These are phyloP conservation scores for Coemansia sp. DNA, from an alignment of 192 early-diverging fungal genomes.

Conservation along the genomic window DNA sequence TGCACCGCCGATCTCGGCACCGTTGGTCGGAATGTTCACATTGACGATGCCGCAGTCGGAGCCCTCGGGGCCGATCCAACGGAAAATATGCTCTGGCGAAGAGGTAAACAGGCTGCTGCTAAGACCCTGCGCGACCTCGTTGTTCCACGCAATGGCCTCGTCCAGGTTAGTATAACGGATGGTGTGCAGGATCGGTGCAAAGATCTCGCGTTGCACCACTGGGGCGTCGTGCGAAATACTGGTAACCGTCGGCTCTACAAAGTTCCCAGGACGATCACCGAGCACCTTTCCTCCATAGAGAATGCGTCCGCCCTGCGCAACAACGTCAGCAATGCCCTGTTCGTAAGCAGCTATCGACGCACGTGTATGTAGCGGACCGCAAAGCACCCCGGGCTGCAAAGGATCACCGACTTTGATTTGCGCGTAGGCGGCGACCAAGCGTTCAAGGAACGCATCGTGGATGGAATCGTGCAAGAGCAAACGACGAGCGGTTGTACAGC, in stretches of 20 bases:
- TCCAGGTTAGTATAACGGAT: conserved; percentile 77
- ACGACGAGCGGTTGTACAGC: conserved; percentile 92
- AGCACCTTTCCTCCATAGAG: conserved; percentile 83
- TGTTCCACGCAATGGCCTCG: conserved; percentile 88
- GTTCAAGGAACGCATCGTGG: conserved; percentile 79
- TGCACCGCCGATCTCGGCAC: conserved; percentile 96
- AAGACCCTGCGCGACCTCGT: conserved; percentile 86
- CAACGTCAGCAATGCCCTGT: conserved; percentile 75
- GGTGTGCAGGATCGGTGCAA: conserved; percentile 92
- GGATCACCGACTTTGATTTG: conserved; percentile 91
- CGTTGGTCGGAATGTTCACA: conserved; percentile 95
- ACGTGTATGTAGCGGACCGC: conserved; percentile 90
- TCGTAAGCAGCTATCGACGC: conserved; percentile 77
- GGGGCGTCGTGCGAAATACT: conserved; percentile 70
- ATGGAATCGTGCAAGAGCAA: conserved; percentile 86
- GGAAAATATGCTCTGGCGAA: conserved; percentile 79
- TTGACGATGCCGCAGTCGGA: conserved; percentile 94
- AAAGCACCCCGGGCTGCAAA: conserved; percentile 75
- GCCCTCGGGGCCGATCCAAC: conserved; percentile 89
- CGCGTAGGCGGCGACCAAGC: conserved; percentile 79
- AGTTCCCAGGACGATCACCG: conserved; percentile 73
- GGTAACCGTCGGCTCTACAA: conserved; percentile 93
- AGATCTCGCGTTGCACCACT: conserved; percentile 90
- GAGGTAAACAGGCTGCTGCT: conserved; percentile 84
- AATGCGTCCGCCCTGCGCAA: conserved; percentile 83